Evolutionary conservation across 768 basidiomycete species (phyloP).

Genomic region (Clitopilus hobsonii): DNA sequence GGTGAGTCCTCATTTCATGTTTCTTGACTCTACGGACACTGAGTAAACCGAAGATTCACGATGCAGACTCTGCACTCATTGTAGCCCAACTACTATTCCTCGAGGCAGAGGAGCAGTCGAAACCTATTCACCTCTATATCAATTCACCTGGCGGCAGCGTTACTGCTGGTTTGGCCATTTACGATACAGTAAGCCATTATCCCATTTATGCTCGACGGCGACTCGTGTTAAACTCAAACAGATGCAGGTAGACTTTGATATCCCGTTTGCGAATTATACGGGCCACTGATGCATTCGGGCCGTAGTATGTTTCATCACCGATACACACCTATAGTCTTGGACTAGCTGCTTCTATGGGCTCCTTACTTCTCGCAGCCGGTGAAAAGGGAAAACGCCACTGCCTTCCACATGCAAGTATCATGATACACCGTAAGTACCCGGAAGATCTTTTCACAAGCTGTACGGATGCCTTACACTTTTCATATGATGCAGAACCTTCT

Average conservation of each 20-base stretch:
- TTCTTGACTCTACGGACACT: conserved; percentile 2
- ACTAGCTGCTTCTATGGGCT: conserved; percentile 95
- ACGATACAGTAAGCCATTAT: conserved; percentile 77
- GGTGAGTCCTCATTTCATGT: conserved; percentile 35
- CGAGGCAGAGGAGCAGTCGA: conserved; percentile 91
- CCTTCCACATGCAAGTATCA: conserved; percentile 91
- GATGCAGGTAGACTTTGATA: conserved; percentile 59
- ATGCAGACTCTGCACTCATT: conserved; percentile 81
- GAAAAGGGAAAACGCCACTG: conserved; percentile 89
- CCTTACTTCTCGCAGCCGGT: conserved; percentile 85
- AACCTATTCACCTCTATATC: conserved; percentile 95
- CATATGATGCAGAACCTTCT: conserved; percentile 69
- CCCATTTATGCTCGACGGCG: not conserved
- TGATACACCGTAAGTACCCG: conserved; percentile 85
- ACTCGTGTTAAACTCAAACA: conserved; percentile 21
- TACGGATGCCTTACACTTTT: not conserved
- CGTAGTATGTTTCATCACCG: conserved; percentile 85
- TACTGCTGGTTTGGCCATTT: conserved; percentile 93
- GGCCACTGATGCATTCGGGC: no score
- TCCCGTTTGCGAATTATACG: conserved; percentile 15
- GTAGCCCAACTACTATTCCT: conserved; percentile 93
- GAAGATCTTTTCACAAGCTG: conserved; percentile 8
- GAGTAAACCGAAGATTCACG: conserved; percentile 61
- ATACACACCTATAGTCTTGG: conserved; percentile 97
- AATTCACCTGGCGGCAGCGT: conserved; percentile 97